Evolutionary conservation across 805 yeast genomes (phyloP), one percentile per base, ranked within the genome.

Genomic region (Wickerhamiella australiensis): DNA sequence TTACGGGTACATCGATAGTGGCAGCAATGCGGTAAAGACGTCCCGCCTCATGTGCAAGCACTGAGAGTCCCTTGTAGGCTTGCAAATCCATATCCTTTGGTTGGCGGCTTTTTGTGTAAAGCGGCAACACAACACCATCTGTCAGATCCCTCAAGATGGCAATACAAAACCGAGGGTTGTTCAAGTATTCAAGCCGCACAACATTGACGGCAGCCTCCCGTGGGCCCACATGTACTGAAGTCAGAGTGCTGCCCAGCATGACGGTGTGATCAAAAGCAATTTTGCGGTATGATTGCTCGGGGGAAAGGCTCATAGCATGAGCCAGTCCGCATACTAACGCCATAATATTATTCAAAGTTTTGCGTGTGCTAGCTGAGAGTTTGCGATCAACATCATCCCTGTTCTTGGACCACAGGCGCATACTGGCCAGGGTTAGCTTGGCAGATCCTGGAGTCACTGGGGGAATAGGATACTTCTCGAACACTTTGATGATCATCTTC

Each of bases 271-370:
- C 44, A 41, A 23, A 23, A 12, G 29, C 31, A 18, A 42, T 7
- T 13, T 29, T 13, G 11, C 46, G 25, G 15, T 20, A 15, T 17
- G 15, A 3, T 3, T 31, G 7, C 8, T 21, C 26, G n/a, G 25
- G 13, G 11, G 46, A 42, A n/a, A 20, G 15, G 20, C 25, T 17
- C 40, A 44, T 13, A 2, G 47, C 18, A 7, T 22, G 35, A n/a
- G 27, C 29, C 2, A 23, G 9, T 27, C 41, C 23, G 22, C 47
- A n/a, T 2, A 36, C 5, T 3, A 45, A 13, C 7, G 35, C 25
- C 42, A 35, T 45, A 37, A 45, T 12, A 27, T 45, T 45, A 17
- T 31, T 35, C 17, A 25, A 15, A 7, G 47, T 25, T 15, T 45
- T 45, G 33, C 41, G 31, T 2, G 25, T n/a, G n/a, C 7, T 25